phyloP scores from a whole-genome alignment of 768 basidiomycete genomes.

The Suillus hirtellus region DNA sequence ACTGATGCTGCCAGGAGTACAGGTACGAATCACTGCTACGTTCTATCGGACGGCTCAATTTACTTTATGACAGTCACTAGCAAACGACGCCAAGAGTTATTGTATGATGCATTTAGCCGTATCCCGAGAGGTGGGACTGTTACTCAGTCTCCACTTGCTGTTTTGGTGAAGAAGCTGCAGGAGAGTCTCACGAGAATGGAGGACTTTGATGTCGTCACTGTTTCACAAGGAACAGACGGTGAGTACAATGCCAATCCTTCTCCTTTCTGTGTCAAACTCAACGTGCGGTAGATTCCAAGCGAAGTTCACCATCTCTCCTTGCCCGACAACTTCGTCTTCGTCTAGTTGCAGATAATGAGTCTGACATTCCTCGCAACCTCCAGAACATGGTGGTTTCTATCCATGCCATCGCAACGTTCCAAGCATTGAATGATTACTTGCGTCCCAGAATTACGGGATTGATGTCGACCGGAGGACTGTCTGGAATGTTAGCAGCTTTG shows the following conservation, averaged over 20 bases:
- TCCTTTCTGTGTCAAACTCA: conserved; percentile 4
- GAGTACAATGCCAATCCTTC: conserved; percentile 22
- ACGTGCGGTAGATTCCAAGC: conserved; percentile 70
- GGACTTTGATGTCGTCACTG: conserved; percentile 91
- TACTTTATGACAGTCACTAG: conserved; percentile 52
- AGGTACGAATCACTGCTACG: conserved; percentile 16
- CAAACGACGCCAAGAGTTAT: conserved; percentile 67
- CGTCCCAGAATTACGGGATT: conserved; percentile 84
- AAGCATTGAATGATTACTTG: conserved; percentile 94
- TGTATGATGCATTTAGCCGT: conserved; percentile 77
- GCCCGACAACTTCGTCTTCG: conserved; percentile 90
- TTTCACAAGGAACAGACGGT: conserved; percentile 83
- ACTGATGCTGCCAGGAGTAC: conserved; percentile 60
- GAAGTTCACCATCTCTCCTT: conserved; percentile 88
- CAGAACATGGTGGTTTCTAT: conserved; percentile 96
- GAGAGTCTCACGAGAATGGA: conserved; percentile 96
- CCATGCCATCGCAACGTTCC: conserved; percentile 97
- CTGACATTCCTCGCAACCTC: conserved; percentile 82
- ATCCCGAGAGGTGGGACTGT: conserved; percentile 43
- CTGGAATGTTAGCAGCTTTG: conserved; percentile 90
- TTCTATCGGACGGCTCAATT: conserved; percentile 12
- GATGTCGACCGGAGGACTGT: conserved; percentile 62
- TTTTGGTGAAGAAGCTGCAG: conserved; percentile 93
- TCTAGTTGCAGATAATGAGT: conserved; percentile 85
- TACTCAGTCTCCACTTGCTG: conserved; percentile 61